Percentiles rank a stretch among this genome's conserved stretches.
phyloP scores from a whole-genome alignment of 73 alveolate species.

The Tetrahymena malaccensis region DNA sequence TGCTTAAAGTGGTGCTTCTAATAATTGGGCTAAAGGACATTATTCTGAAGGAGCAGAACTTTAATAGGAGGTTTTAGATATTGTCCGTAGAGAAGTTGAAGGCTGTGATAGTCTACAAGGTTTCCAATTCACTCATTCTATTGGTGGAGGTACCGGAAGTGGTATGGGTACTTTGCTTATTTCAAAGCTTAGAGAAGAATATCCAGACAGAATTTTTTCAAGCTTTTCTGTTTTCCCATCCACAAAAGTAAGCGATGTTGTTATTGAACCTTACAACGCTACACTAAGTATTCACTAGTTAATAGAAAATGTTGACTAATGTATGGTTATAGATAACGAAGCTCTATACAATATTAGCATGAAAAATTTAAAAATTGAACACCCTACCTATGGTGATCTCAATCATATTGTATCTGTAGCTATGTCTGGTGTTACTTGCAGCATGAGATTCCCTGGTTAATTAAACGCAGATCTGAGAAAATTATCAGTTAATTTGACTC shows the following conservation, averaged over 20 bases:
- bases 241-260: conserved; percentile 17
- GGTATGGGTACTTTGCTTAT: conserved; percentile 27
- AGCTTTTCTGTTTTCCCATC: conserved; percentile 17
- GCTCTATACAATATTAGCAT: conserved; percentile 28
- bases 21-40: conserved; percentile 32
- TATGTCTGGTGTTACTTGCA: conserved; percentile 50
- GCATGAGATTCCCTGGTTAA: conserved; percentile 61
- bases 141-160: conserved; percentile 38
- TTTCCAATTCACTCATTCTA: conserved; percentile 14
- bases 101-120: conserved; percentile 20
- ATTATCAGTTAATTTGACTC: conserved; percentile 49
- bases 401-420: conserved; percentile 48
- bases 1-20: conserved; percentile 22
- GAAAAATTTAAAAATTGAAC: conserved; percentile 23
- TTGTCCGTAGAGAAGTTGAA: conserved; percentile 18
- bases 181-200: conserved; percentile 18
- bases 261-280: conserved; percentile 19
- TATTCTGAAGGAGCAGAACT: conserved; percentile 36
- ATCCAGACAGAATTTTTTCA: conserved; percentile 28
- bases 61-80: background rate
- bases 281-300: conserved; percentile 1
- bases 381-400: conserved; percentile 44
- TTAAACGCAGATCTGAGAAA: conserved; percentile 52
- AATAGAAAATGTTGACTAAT: conserved; percentile 6
- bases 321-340: conserved; percentile 12